A percentile compares a stretch with the other conserved stretches of the same genome.
phyloP scores from a whole-genome alignment of 108 stramenopile species.

The Poteriospumella lacustris region DNA sequence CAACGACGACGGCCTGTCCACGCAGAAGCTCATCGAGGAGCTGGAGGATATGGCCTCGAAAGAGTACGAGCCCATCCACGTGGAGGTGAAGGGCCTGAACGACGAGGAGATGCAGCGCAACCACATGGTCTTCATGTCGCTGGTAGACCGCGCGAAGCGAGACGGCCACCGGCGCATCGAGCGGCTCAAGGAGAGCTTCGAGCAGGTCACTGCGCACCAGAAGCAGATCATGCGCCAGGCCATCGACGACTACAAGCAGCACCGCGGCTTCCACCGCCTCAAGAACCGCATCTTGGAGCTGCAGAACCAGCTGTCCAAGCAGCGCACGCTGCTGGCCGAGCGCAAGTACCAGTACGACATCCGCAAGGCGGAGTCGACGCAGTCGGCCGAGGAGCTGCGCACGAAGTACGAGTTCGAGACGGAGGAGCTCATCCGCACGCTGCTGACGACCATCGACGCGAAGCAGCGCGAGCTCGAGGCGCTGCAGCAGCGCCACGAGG shows the following conservation, averaged over 20 bases:
- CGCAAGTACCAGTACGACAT: neutral
- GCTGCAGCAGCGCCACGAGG: neutral
- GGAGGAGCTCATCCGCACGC: neutral
- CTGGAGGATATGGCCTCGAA: neutral
- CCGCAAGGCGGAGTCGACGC: neutral
- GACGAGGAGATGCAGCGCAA: neutral
- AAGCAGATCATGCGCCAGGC: neutral
- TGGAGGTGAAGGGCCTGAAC: neutral
- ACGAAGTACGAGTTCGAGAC: neutral
- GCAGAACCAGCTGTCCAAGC: neutral
- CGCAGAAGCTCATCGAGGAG: no score
- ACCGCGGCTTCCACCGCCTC: neutral
- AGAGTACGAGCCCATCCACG: neutral
- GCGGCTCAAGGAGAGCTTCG: neutral
- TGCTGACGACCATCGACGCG: neutral
- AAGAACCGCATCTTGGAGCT: neutral
- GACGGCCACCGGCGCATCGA: neutral
- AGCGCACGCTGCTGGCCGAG: neutral
- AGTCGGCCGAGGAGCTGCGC: neutral
- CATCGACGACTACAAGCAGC: neutral
- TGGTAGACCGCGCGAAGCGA: neutral
- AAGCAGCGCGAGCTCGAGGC: neutral
- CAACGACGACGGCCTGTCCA: no score
- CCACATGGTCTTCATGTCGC: neutral
- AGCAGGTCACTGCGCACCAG: neutral